These are phyloP conservation scores for Casuarina equisetifolia DNA, from an alignment of 306 rosid genomes.

Conservation along the genomic window DNA sequence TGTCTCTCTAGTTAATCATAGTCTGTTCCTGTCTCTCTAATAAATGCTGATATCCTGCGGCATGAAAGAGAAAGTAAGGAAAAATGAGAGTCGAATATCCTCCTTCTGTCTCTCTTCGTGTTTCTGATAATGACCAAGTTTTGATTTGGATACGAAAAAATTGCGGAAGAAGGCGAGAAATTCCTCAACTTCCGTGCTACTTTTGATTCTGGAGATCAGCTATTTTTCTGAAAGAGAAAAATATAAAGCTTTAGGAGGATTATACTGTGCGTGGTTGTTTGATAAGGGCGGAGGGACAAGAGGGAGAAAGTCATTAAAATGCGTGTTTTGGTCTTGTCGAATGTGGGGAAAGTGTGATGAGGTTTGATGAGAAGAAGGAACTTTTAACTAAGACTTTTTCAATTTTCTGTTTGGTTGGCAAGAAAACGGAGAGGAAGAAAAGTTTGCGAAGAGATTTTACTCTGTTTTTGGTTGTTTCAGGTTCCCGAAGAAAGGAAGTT, in stretches of 20 bases:
- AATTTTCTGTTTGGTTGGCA: not conserved
- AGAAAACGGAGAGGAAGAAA: not conserved
- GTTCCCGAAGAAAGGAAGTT: not conserved
- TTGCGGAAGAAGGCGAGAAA: not conserved
- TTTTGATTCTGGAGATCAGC: not conserved
- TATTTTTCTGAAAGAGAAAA: not conserved
- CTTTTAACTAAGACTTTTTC: not conserved
- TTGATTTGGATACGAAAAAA: too few species aligned
- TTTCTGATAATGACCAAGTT: too few species aligned
- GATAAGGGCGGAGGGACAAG: not conserved
- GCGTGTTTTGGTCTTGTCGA: not conserved
- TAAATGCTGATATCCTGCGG: not conserved
- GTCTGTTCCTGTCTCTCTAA: too few species aligned
- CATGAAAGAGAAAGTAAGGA: not conserved
- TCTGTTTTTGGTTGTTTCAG: not conserved
- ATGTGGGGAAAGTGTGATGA: not conserved
- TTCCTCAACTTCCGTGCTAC: not conserved
- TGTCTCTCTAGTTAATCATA: not conserved
- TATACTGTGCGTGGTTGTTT: not conserved
- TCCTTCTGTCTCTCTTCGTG: too few species aligned
- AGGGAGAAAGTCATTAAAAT: not conserved
- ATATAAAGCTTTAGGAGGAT: not conserved
- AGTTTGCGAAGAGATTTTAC: not conserved
- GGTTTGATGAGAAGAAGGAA: not conserved
- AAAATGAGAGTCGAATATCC: not conserved